Base-by-base conservation (phyloP, 2,329 filamentous ascomycete genomes). In the Monosporascus sp. region DNA sequence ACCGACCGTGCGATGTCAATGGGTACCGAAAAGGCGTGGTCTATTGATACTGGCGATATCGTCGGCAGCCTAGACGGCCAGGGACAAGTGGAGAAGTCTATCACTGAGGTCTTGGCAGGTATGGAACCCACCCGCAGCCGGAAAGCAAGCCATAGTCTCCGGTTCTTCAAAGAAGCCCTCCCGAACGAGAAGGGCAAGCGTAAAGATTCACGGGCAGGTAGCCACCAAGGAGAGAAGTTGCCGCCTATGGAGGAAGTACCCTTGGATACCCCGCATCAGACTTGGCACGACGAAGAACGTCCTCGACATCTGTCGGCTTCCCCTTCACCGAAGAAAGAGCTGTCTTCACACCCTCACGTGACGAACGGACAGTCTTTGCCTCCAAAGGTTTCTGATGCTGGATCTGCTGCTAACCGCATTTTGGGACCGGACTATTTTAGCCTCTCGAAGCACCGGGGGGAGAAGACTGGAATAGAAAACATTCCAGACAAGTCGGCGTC, bases 151-250 rank as follows among this genome's bases (percentile, higher is more conserved):
- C 83, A 86, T 66, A 85, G 82, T 58, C 70, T 87, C 53, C 76
- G 84, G 2, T 84, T 86, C 61, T 87, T 87, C 72, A 84, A 82
- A 56, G 83, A 86, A 66, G 83, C 82, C 36, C 69, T 85, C 18
- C 81, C 82, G 3, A 79, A 84, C 50, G 81, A 85, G 45, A 80
- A 79, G 62, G 64, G 68, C 42, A 80, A 78, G 60, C 79, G 76
- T 59, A 79, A 74, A 58, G 83, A 83, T 11, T 66, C 67, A 11
- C 72, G 68, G 18, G 54, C 62, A 11, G 55, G 61, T 4, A 55
- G 60, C 0, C 57, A 63, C 24, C 48, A 62, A 9, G 72, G 72
- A 51, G 76, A 81, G 15, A 78, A 72, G 56, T 63, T 72, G 20
- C 61, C 70, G 1, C 59, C 72, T 6, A 68, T 69, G 1, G 64